Percentiles rank a stretch among this genome's conserved stretches.
Evolutionary conservation across 1,284 basidiomycete genomes (phyloP).

Genomic region (Cutaneotrichosporon cutaneum): DNA sequence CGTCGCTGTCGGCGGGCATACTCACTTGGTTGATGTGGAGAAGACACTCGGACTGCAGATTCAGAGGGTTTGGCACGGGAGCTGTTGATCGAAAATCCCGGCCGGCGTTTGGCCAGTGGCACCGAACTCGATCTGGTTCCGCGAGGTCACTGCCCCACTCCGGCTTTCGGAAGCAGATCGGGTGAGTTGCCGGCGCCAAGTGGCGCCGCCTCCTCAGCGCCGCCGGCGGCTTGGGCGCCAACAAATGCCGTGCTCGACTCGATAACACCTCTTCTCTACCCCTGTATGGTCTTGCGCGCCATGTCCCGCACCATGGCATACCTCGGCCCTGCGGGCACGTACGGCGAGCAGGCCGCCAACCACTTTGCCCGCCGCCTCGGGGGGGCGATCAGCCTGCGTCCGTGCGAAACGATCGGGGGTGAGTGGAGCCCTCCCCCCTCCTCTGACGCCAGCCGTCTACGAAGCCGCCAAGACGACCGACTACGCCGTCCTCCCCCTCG

Average conservation of each 20-base stretch:
- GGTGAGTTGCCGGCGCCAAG: not conserved
- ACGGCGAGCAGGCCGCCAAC: conserved; percentile 45
- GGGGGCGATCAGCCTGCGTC: not conserved
- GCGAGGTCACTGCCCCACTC: not conserved
- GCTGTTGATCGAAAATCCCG: not conserved
- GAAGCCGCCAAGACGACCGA: conserved; percentile 13
- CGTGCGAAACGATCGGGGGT: conserved; percentile 5
- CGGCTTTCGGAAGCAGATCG: not conserved
- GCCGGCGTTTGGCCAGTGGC: not conserved
- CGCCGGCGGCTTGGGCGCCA: too few relatives aligned
- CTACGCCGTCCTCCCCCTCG: conserved; percentile 47
- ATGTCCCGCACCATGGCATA: conserved; percentile 34
- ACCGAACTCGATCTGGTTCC: not conserved
- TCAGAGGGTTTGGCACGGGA: conserved; percentile 5
- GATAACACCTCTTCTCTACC: not conserved
- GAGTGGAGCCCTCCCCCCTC: not conserved
- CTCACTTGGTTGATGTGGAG: conserved; percentile 20
- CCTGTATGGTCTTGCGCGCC: not conserved
- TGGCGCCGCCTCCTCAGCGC: not conserved
- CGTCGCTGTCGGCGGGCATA: conserved; percentile 9
- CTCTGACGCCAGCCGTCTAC: conserved; percentile 34
- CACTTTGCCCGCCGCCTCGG: conserved; percentile 26
- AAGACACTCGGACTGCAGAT: not conserved
- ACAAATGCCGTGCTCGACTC: not conserved
- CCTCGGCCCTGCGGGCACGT: conserved; percentile 51